Conservation (phyloP, 148 eudicot species). For the Spergularia marina region DNA sequence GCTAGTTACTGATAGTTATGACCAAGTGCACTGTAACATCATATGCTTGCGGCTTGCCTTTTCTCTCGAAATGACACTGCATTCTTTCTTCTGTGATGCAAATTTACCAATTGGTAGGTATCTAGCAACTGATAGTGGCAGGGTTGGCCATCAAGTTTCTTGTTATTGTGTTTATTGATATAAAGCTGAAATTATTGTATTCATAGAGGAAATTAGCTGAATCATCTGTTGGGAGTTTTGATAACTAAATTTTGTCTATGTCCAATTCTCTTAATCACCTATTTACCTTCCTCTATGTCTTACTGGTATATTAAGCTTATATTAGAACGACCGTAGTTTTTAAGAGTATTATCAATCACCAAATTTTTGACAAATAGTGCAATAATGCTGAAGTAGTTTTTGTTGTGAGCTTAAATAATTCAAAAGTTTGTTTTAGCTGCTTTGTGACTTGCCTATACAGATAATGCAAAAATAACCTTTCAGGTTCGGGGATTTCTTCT, state of each 20-base stretch:
- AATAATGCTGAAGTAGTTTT: neutral
- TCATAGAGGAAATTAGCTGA: neutral
- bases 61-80: neutral
- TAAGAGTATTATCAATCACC: neutral
- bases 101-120: neutral
- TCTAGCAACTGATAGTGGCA: neutral
- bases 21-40: neutral
- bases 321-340: neutral
- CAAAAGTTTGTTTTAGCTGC: neutral
- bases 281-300: neutral
- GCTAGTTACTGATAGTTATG: neutral
- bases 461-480: conserved; percentile 23
- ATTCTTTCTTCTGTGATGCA: neutral
- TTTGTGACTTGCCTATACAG: conserved; percentile 12
- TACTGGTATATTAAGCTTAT: neutral
- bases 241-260: neutral
- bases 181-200: neutral
- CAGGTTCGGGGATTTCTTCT: conserved; percentile 98
- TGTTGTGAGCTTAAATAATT: neutral
- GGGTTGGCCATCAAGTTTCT: neutral
- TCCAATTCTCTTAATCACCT: conserved; percentile 4
- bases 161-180: neutral
- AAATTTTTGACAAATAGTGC: neutral
- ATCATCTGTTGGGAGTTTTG: neutral
- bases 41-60: neutral